These are phyloP conservation scores for Zarea fungicola DNA, from an alignment of 2,329 filamentous ascomycete species.

Conservation along the genomic window DNA sequence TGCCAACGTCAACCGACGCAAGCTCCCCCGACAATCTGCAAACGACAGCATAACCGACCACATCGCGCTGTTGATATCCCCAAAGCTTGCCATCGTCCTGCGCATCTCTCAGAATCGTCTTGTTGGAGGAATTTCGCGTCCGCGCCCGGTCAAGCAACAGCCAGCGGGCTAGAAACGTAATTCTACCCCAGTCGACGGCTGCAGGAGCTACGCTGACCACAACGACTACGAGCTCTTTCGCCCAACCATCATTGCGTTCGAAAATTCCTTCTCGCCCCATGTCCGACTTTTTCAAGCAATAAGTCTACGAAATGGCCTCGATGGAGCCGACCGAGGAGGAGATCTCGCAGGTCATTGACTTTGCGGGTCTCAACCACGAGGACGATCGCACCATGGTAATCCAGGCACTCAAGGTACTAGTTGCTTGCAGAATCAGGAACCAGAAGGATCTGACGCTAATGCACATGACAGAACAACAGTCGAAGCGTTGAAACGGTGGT, in stretches of 20 bases:
- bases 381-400: slow-evolving; percentile 36
- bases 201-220: neutral
- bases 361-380: slow-evolving; percentile 30
- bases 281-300: neutral
- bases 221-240: neutral
- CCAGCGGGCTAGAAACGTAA: no score
- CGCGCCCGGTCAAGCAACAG: neutral
- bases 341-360: slow-evolving; percentile 37
- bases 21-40: slow-evolving; percentile 4
- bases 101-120: neutral
- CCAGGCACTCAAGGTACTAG: slow-evolving; percentile 36
- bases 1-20: slow-evolving; percentile 1
- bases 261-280: neutral
- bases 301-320: slow-evolving; percentile 24
- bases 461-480: slow-evolving; percentile 31
- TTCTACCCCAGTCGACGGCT: neutral
- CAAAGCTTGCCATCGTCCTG: neutral
- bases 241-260: neutral
- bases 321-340: slow-evolving; percentile 32
- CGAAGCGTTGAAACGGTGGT: slow-evolving; percentile 44
- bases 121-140: neutral
- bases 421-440: neutral
- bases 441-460: no score
- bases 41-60: neutral
- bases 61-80: neutral